Evolutionary conservation across 495 filamentous ascomycete genomes (phyloP).

Genomic region (Barbatosphaeria neglecta): DNA sequence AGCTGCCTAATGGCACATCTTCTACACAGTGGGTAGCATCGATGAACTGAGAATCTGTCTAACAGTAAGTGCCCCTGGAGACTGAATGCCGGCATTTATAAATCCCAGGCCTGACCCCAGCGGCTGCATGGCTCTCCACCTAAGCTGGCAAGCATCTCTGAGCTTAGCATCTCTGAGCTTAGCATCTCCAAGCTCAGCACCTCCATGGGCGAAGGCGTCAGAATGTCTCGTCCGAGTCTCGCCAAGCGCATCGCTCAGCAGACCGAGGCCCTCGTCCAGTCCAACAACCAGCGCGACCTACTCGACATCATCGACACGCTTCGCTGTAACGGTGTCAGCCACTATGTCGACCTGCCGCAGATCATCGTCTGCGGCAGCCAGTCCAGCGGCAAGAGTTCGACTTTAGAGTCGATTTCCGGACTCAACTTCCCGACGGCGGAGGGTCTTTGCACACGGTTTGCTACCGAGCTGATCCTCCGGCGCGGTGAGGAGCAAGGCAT

Average conservation of each 20-base stretch:
- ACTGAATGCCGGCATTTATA: no score
- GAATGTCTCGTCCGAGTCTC: neutral
- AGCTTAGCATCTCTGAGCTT: no score
- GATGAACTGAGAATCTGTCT: no score
- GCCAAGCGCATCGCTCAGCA: neutral
- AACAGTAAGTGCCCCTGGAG: no score
- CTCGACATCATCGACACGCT: slow-evolving; percentile 38
- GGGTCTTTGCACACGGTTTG: slow-evolving; percentile 45
- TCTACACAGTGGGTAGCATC: no score
- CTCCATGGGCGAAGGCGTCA: neutral
- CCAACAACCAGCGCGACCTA: neutral
- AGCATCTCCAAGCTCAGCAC: no score
- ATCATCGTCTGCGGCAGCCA: slow-evolving; percentile 58
- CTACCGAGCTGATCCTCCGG: slow-evolving; percentile 47
- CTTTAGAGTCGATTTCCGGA: slow-evolving; percentile 54
- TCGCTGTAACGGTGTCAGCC: slow-evolving; percentile 43
- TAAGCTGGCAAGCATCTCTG: no score
- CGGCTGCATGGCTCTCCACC: no score
- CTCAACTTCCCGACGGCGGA: slow-evolving; percentile 45
- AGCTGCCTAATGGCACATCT: no score
- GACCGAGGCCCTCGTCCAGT: neutral
- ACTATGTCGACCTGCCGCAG: slow-evolving; percentile 47
- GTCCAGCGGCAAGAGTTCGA: slow-evolving; percentile 52
- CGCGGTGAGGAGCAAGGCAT: slow-evolving; percentile 18
- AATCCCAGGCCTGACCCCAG: no score